Conservation (phyloP, 2,329 filamentous ascomycete genomes). For the Alternaria dauci region DNA sequence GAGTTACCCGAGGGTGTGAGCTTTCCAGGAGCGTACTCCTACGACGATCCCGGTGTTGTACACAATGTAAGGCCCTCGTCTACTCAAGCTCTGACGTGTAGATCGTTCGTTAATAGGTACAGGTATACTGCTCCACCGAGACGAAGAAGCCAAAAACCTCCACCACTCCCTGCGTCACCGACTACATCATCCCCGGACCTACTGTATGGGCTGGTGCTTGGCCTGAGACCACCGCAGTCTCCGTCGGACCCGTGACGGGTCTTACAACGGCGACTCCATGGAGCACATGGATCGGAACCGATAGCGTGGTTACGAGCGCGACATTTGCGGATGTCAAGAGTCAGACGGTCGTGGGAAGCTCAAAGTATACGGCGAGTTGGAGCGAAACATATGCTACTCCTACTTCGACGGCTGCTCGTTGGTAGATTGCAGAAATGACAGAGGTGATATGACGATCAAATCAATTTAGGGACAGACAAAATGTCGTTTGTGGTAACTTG, state of each 20-base stretch:
- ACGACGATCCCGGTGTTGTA: slow-evolving; percentile 48
- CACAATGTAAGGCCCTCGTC: slow-evolving; percentile 40
- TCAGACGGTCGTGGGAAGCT: slow-evolving; percentile 34
- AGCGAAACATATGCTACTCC: slow-evolving; percentile 24
- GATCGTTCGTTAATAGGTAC: neutral
- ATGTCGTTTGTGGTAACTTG: accelerated
- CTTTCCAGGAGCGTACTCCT: slow-evolving; percentile 55
- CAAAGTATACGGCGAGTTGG: slow-evolving; percentile 35
- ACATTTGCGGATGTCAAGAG: slow-evolving; percentile 34
- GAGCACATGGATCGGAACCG: slow-evolving; percentile 41
- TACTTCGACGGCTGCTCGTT: slow-evolving; percentile 17
- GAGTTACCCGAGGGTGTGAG: slow-evolving; percentile 52
- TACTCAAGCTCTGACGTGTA: neutral
- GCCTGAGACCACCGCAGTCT: slow-evolving; percentile 45
- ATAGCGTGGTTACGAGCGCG: slow-evolving; percentile 34
- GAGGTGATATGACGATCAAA: accelerated
- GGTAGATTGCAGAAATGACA: slow-evolving; percentile 6
- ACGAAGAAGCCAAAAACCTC: slow-evolving; percentile 36
- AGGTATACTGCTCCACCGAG: slow-evolving; percentile 51
- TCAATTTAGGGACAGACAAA: neutral
- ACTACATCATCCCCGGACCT: slow-evolving; percentile 54
- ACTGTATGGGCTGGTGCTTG: slow-evolving; percentile 48
- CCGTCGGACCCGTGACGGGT: slow-evolving; percentile 39
- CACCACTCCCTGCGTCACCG: slow-evolving; percentile 33
- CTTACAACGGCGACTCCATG: slow-evolving; percentile 36